These are phyloP conservation scores for Medicago arabica DNA, from an alignment of 306 rosid genomes.

Conservation along the genomic window DNA sequence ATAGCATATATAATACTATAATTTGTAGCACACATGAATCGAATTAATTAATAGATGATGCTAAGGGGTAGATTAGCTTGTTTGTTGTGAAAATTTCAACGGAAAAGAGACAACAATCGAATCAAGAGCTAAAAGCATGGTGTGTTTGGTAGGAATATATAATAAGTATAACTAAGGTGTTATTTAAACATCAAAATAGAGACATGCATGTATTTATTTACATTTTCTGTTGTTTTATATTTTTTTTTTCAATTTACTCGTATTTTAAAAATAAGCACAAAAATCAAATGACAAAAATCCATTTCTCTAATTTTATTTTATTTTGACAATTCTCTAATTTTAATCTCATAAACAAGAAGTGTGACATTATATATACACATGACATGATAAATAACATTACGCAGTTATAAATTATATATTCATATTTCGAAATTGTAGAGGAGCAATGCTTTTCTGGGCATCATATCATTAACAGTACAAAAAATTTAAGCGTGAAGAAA, in stretches of 20 bases:
- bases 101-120: constrained; percentile 28
- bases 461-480: not conserved
- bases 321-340: not conserved
- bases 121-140: constrained; percentile 13
- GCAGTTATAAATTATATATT: not conserved
- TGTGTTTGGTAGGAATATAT: constrained; percentile 8
- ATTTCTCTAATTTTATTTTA: not conserved
- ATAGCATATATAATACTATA: constrained; percentile 24
- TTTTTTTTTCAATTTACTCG: no score
- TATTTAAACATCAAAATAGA: no score
- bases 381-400: not conserved
- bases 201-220: no score
- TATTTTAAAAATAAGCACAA: no score
- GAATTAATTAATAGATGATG: not conserved
- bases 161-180: no score
- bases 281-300: no score
- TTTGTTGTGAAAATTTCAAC: constrained; percentile 45
- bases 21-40: constrained; percentile 8
- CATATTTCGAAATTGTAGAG: not conserved
- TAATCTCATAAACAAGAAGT: not conserved
- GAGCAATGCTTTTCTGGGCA: constrained; percentile 5
- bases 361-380: constrained; percentile 2
- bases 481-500: not conserved
- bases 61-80: not conserved
- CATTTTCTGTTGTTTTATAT: no score